Evolutionary conservation across 2,329 filamentous ascomycete genomes (phyloP).

Genomic region (Gnomoniopsis smithogilvyi): DNA sequence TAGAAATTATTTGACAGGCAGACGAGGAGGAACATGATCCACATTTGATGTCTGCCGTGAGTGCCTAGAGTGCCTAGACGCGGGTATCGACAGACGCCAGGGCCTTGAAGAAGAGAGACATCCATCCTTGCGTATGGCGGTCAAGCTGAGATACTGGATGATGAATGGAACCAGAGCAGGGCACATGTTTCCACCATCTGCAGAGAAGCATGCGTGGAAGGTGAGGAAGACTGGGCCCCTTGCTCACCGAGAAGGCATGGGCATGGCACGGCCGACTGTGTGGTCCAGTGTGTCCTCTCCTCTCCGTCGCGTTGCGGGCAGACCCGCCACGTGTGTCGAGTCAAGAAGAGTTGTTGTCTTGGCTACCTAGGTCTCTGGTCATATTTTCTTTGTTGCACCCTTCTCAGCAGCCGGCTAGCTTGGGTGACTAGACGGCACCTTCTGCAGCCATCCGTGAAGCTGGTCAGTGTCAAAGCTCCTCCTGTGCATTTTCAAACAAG

Average conservation of each 20-base stretch:
- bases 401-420: conserved; percentile 33
- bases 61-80: background rate
- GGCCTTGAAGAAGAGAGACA: conserved; percentile 16
- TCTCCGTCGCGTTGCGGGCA: conserved; percentile 22
- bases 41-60: conserved; percentile 19
- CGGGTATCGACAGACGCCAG: conserved; percentile 31
- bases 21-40: background rate
- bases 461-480: conserved; percentile 37
- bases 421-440: conserved; percentile 38
- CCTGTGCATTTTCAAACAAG: conserved; percentile 35
- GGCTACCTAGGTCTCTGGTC: conserved; percentile 31
- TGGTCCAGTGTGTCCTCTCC: conserved; percentile 1
- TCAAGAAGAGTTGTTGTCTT: conserved; percentile 39
- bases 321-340: conserved; percentile 53
- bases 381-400: conserved; percentile 44
- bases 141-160: conserved; percentile 18
- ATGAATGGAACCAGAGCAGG: conserved; percentile 9
- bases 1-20: conserved; percentile 28
- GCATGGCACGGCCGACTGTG: conserved; percentile 4
- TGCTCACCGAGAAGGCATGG: background rate
- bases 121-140: conserved; percentile 17
- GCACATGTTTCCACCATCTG: conserved; percentile 14
- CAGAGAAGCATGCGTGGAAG: conserved; percentile 19
- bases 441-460: conserved; percentile 45
- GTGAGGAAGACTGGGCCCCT: conserved; percentile 3